Conservation (phyloP, 257 asterid genomes). For the Solanum commersonii region DNA sequence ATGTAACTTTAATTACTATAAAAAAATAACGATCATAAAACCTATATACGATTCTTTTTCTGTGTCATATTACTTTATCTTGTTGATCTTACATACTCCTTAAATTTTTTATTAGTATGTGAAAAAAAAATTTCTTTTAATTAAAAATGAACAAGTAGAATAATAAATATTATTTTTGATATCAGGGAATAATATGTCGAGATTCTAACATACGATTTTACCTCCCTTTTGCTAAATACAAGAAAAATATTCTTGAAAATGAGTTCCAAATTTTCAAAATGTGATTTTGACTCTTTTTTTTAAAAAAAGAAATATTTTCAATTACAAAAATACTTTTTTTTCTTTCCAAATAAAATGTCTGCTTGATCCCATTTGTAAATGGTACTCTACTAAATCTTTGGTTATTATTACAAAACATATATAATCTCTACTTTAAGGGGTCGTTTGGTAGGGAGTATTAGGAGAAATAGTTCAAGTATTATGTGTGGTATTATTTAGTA, state of each 20-base stretch:
- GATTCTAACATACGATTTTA: neutral
- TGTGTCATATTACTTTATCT: neutral
- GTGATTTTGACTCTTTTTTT: neutral
- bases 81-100: too few relatives aligned
- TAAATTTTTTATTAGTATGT: too few relatives aligned
- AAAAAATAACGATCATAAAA: neutral
- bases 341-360: neutral
- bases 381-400: too few relatives aligned
- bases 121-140: too few relatives aligned
- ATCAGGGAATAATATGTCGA: neutral
- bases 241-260: neutral
- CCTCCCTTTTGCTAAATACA: neutral
- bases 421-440: too few relatives aligned
- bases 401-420: too few relatives aligned
- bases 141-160: neutral
- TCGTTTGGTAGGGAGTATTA: too few relatives aligned
- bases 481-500: too few relatives aligned
- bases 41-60: neutral
- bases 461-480: too few relatives aligned
- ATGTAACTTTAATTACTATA: neutral
- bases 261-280: neutral
- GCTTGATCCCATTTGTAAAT: too few relatives aligned
- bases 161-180: too few relatives aligned
- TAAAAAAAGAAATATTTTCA: neutral
- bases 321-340: neutral